Evolutionary conservation across 2,329 filamentous ascomycete species (phyloP).

Genomic region (Aspergillus sp.): DNA sequence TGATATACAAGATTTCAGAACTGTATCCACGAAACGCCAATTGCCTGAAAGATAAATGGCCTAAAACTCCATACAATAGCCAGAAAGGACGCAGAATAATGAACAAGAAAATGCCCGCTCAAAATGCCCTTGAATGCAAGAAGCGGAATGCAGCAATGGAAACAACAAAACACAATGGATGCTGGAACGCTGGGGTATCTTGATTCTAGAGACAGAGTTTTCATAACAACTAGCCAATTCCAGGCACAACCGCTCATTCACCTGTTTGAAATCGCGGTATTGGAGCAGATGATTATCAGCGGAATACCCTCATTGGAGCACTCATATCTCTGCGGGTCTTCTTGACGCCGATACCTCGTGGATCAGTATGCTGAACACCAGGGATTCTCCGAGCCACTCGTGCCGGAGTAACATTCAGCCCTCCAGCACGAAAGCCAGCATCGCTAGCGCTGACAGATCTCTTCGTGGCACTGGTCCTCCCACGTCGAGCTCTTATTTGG

Average conservation of each 20-base stretch:
- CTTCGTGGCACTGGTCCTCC: constrained; percentile 44
- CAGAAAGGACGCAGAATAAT: background rate
- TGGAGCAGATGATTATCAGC: constrained; percentile 16
- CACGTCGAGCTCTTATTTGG: constrained; percentile 49
- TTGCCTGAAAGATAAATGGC: background rate
- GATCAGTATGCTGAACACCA: constrained; percentile 30
- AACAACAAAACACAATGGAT: constrained; percentile 15
- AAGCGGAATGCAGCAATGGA: background rate
- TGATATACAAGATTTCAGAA: background rate
- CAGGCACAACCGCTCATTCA: background rate
- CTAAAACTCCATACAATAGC: background rate
- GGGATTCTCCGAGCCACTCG: constrained; percentile 33
- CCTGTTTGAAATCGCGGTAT: background rate
- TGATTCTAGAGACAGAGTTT: constrained; percentile 20
- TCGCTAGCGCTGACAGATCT: constrained; percentile 42
- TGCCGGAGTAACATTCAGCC: constrained; percentile 25
- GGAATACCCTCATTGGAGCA: constrained; percentile 37
- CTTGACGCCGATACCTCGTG: constrained; percentile 28
- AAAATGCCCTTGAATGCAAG: background rate
- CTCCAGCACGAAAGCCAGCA: constrained; percentile 27
- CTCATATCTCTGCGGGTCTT: constrained; percentile 37
- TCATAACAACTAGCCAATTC: constrained; percentile 10
- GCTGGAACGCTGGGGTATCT: constrained; percentile 31
- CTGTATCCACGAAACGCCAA: background rate
- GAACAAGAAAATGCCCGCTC: background rate